Percentiles rank a stretch among this genome's conserved stretches.
phyloP scores from a whole-genome alignment of 768 basidiomycete species.

The Mycena galericulata region DNA sequence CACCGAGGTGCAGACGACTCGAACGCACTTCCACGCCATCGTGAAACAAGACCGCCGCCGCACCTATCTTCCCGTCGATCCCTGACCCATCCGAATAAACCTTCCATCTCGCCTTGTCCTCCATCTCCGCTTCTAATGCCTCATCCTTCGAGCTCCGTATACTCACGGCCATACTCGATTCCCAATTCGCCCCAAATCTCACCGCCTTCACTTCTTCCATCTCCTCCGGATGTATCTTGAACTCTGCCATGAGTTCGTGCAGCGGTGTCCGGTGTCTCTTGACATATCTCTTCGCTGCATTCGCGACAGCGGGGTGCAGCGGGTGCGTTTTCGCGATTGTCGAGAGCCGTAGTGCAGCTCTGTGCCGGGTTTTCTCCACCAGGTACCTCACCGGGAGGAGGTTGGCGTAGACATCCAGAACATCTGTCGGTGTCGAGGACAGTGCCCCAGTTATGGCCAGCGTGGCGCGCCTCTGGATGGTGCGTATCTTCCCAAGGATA shows the following conservation, averaged over 20 bases:
- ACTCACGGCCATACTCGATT: too few relatives aligned
- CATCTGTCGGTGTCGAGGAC: too few relatives aligned
- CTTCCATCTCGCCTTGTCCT: neutral
- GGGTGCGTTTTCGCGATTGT: too few relatives aligned
- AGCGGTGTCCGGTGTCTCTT: neutral
- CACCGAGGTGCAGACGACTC: too few relatives aligned
- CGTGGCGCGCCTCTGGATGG: too few relatives aligned
- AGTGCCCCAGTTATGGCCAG: too few relatives aligned
- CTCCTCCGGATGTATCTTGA: neutral
- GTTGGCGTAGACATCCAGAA: neutral
- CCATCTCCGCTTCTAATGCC: neutral
- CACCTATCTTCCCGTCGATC: conserved; percentile 34
- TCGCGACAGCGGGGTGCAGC: neutral
- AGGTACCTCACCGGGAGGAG: neutral
- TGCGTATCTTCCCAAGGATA: too few relatives aligned
- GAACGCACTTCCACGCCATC: neutral
- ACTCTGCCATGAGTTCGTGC: neutral
- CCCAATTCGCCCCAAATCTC: neutral
- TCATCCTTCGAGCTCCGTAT: neutral
- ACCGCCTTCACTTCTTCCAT: neutral
- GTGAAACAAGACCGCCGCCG: conserved; percentile 33
- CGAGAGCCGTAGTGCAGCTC: neutral
- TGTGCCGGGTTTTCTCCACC: neutral
- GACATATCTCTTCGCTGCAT: neutral
- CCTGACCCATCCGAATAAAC: conserved; percentile 40